phyloP scores from a whole-genome alignment of 2,329 filamentous ascomycete species.

The Pseudonectria buxi region DNA sequence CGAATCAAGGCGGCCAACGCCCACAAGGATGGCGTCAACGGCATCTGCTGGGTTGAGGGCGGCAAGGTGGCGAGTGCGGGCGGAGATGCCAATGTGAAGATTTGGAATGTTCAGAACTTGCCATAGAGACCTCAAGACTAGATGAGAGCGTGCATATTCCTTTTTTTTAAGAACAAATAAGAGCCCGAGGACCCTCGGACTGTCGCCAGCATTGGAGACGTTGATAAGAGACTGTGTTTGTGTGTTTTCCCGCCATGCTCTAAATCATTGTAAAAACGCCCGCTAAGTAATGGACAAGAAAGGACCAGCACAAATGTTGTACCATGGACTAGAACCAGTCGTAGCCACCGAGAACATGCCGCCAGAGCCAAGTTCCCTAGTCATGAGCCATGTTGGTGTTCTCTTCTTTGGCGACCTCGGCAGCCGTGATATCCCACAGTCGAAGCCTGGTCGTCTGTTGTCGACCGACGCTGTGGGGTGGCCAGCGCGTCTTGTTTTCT shows the following conservation, averaged over 20 bases:
- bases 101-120: constrained; percentile 54
- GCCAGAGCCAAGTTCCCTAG: constrained; percentile 21
- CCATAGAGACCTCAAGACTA: constrained; percentile 18
- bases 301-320: not conserved
- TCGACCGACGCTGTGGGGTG: constrained; percentile 20
- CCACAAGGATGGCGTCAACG: constrained; percentile 93
- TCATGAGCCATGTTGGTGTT: constrained; percentile 32
- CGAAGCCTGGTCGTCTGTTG: constrained; percentile 16
- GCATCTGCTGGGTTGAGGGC: constrained; percentile 70
- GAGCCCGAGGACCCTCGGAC: constrained; percentile 3
- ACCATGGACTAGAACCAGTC: not conserved
- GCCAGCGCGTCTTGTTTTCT: constrained; percentile 30
- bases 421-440: constrained; percentile 29
- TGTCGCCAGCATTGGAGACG: constrained; percentile 4
- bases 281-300: no score
- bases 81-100: constrained; percentile 83
- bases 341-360: constrained; percentile 5
- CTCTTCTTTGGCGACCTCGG: constrained; percentile 29
- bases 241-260: constrained; percentile 10
- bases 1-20: constrained; percentile 79
- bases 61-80: constrained; percentile 71
- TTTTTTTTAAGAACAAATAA: not conserved
- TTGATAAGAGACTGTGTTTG: constrained; percentile 6
- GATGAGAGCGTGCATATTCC: not conserved
- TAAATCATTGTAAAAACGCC: not conserved